Percentiles rank a stretch among this genome's conserved stretches.
These are phyloP conservation scores for Saraca asoca DNA, from an alignment of 331 rosid genomes.

Conservation along the genomic window DNA sequence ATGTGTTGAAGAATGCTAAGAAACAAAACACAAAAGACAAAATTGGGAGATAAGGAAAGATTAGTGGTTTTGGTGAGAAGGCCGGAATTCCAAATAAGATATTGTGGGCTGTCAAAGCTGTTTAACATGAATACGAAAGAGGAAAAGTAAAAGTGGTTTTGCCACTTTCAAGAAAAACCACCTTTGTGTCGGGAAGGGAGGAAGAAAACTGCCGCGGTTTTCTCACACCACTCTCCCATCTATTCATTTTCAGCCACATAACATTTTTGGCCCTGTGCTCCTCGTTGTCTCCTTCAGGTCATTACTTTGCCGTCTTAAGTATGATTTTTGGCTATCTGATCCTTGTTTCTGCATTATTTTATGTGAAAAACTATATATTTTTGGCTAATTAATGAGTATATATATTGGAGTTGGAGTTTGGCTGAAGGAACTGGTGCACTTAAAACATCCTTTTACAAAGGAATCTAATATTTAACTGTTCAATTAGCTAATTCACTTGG, in stretches of 20 bases:
- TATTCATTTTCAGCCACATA: conserved; percentile 24
- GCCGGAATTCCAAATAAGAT: conserved; percentile 32
- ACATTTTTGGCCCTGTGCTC: conserved; percentile 40
- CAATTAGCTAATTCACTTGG: background rate
- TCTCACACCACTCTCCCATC: conserved; percentile 38
- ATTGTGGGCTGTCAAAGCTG: conserved; percentile 58
- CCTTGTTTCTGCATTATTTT: background rate
- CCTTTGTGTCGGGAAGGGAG: conserved; percentile 62
- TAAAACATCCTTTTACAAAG: background rate
- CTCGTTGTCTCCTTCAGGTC: conserved; percentile 53
- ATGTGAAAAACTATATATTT: background rate
- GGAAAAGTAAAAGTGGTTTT: conserved; percentile 42
- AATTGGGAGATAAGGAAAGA: conserved; percentile 29
- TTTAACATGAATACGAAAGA: conserved; percentile 28
- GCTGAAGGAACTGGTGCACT: background rate
- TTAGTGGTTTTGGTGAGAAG: conserved; percentile 39
- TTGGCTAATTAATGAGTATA: too few relatives aligned
- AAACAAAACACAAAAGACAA: conserved; percentile 40
- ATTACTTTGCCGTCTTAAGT: conserved; percentile 7
- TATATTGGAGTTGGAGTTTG: background rate
- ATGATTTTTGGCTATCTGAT: background rate
- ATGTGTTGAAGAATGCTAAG: conserved; percentile 13
- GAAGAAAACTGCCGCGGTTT: conserved; percentile 69
- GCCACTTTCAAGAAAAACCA: conserved; percentile 56
- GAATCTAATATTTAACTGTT: background rate